Conservation (phyloP, 1,139 yeast species). For the Candida glucosophila region DNA sequence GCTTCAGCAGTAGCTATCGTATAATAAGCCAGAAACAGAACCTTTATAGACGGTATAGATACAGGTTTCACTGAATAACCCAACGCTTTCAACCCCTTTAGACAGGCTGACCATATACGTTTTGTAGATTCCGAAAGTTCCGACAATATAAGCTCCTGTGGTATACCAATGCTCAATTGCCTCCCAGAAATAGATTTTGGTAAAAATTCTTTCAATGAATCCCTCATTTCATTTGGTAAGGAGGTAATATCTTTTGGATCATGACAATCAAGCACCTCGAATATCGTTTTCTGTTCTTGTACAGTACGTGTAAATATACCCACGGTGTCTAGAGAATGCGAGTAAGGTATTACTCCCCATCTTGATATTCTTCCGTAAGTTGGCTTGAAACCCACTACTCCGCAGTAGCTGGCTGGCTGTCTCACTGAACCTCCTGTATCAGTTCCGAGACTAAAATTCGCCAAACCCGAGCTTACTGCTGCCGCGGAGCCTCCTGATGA, state of each 20-base stretch:
- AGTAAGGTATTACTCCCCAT: slow-evolving; percentile 88
- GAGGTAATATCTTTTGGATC: slow-evolving; percentile 83
- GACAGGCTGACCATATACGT: slow-evolving; percentile 35
- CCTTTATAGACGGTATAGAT: slow-evolving; percentile 59
- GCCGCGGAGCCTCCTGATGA: slow-evolving; percentile 97
- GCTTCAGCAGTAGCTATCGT: slow-evolving; percentile 92
- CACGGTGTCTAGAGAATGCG: slow-evolving; percentile 91
- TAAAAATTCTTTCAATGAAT: slow-evolving; percentile 8
- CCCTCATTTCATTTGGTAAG: slow-evolving; percentile 30
- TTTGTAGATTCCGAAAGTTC: slow-evolving; percentile 45
- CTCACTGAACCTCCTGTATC: slow-evolving; percentile 98
- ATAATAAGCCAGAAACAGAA: slow-evolving; percentile 76
- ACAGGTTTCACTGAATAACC: slow-evolving; percentile 57
- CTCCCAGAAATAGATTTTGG: slow-evolving; percentile 1
- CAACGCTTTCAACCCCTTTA: slow-evolving; percentile 30
- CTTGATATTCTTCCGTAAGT: slow-evolving; percentile 86
- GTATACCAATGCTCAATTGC: slow-evolving; percentile 55
- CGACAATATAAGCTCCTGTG: slow-evolving; percentile 52
- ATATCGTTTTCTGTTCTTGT: slow-evolving; percentile 39
- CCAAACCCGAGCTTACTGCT: slow-evolving; percentile 64
- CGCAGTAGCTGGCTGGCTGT: slow-evolving; percentile 83
- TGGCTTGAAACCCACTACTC: slow-evolving; percentile 83
- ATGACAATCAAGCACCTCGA: slow-evolving; percentile 42
- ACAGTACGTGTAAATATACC: slow-evolving; percentile 62
- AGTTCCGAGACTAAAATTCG: slow-evolving; percentile 70